These are phyloP conservation scores for Symbiodinium natans DNA, from an alignment of 73 alveolate genomes.

Conservation along the genomic window DNA sequence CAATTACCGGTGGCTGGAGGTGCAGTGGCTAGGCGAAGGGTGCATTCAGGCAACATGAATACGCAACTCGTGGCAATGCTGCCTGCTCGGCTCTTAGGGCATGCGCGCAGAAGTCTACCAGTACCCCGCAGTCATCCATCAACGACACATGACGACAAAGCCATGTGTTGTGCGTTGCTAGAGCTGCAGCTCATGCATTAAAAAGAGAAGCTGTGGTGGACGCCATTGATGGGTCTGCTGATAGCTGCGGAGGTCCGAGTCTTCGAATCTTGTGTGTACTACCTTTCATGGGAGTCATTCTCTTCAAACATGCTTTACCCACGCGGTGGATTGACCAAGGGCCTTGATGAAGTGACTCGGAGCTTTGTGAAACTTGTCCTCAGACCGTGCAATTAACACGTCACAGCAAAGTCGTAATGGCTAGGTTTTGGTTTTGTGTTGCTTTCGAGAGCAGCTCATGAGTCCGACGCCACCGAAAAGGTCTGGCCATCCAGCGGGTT, in stretches of 20 bases:
- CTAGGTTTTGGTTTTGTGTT: background rate
- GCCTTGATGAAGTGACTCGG: conserved; percentile 88
- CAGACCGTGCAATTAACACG: background rate
- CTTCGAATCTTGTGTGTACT: conserved; percentile 83
- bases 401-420: too few relatives aligned
- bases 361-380: conserved; percentile 84
- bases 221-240: conserved; percentile 91
- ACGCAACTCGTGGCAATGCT: too few relatives aligned
- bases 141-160: too few relatives aligned
- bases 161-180: too few relatives aligned
- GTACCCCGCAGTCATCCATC: too few relatives aligned
- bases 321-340: background rate
- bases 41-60: too few relatives aligned
- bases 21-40: too few relatives aligned
- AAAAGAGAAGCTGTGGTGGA: background rate
- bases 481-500: conserved; percentile 73
- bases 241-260: conserved; percentile 66
- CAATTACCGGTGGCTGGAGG: too few relatives aligned
- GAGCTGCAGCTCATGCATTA: too few relatives aligned
- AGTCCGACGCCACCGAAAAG: conserved; percentile 5
- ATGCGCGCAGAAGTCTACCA: too few relatives aligned
- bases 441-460: background rate
- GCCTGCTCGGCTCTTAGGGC: too few relatives aligned
- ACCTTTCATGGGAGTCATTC: too few relatives aligned
- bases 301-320: background rate